Evolutionary conservation across 305 asterid genomes (phyloP), one percentile per base, ranked within the genome.

Genomic region (Plantago coronopus): DNA sequence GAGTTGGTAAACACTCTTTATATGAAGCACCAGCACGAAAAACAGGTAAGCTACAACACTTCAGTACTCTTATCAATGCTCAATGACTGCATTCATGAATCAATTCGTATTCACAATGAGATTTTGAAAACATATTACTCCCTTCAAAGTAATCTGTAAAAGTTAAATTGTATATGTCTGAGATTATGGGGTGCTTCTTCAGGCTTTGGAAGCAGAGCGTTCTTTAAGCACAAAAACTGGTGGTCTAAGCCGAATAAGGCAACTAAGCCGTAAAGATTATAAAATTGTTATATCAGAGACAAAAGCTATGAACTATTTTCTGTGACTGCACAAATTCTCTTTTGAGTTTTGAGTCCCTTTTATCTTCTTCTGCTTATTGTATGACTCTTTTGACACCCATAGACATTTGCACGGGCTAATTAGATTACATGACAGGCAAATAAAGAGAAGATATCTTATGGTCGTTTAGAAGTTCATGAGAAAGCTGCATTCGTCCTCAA

Each of bases 401-500:
- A 5, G 12, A 16, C 18, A 23, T 23, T 53, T 53, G 42, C 58
- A 25, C 5, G 31, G 17, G 1, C 14, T 37, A 31, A 25, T 17
- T 12, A 15, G 19, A 22, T 4, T 13, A 23, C 25, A 12, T 53
- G 10, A 54, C 83, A 91, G 98, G 84, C 88, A 27, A 89, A 76
- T 83, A 85, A 86, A 64, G 98, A 91, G 79, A 89, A 72, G 81
- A 89, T 91, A 60, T 88, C 96, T 29, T 86, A 84, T 63, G 83
- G 83, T 23, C 78, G 78, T 37, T 61, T 94, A 57, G 93, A 87
- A 70, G 90, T 94, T 51, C 93, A 85, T 15, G 99, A 82, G 66
- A 82, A 81, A 20, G 96, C 96, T 61, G 99, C 97, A 62, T 94
- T 94, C 68, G 80, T 94, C 50, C 94, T 80, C 62, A 89, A 89